phyloP scores from a whole-genome alignment of 202 grass and related monocot species.

The Zizania palustris region DNA sequence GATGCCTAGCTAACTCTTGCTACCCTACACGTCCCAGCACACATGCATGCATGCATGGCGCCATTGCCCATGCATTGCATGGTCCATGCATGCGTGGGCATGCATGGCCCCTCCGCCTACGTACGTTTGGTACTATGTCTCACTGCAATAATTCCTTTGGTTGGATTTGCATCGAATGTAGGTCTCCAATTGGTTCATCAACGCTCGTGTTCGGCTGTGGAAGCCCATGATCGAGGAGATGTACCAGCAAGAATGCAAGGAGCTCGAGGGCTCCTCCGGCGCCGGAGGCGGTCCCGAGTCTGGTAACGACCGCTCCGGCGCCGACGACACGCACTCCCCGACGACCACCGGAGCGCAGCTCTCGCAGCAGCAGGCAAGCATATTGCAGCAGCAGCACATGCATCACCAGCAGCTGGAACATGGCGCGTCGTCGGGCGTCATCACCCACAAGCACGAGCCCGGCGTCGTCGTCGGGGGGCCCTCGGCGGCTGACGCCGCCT shows the following conservation, averaged over 20 bases:
- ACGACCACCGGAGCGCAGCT: slow-evolving; percentile 52
- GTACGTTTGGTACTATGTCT: not conserved
- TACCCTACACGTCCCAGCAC: slow-evolving; percentile 32
- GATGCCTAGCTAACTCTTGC: not conserved
- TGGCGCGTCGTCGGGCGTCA: slow-evolving; percentile 33
- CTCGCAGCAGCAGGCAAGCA: slow-evolving; percentile 30
- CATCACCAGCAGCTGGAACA: slow-evolving; percentile 50
- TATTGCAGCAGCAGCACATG: slow-evolving; percentile 45
- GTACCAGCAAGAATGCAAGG: slow-evolving; percentile 88
- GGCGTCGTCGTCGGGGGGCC: slow-evolving; percentile 33
- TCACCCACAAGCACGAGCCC: slow-evolving; percentile 60
- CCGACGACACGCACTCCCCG: slow-evolving; percentile 62
- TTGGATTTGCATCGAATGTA: slow-evolving; percentile 55
- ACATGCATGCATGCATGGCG: slow-evolving; percentile 17
- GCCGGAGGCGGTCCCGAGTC: slow-evolving; percentile 42
- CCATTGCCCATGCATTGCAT: not conserved
- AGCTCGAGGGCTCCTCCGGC: slow-evolving; percentile 56
- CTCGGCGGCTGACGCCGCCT: slow-evolving; percentile 44
- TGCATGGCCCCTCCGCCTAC: not conserved
- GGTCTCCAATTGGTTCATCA: slow-evolving; percentile 99
- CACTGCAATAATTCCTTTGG: slow-evolving; percentile 55
- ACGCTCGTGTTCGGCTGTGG: slow-evolving; percentile 96
- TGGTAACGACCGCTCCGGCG: slow-evolving; percentile 49
- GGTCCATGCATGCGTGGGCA: no score
- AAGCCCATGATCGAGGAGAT: slow-evolving; percentile 99